These are phyloP conservation scores for Isabelozyma heimii DNA, from an alignment of 805 yeast species.

Conservation along the genomic window DNA sequence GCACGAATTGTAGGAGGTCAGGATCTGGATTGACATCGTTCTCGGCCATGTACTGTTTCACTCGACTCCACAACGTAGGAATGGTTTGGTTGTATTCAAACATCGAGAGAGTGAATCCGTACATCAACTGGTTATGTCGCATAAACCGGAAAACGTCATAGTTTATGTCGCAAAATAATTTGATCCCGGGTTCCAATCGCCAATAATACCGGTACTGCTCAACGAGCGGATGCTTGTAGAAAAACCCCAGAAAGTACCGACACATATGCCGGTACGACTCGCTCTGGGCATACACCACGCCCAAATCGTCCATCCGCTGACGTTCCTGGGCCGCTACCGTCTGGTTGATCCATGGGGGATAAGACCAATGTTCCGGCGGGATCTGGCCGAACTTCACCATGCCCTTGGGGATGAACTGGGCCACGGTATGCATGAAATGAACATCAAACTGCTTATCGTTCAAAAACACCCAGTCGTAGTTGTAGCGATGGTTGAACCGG, in stretches of 20 bases:
- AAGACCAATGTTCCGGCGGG: constrained; percentile 63
- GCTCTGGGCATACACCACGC: constrained; percentile 55
- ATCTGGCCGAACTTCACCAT: constrained; percentile 60
- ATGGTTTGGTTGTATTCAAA: constrained; percentile 64
- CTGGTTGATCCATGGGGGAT: constrained; percentile 62
- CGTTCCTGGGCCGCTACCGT: constrained; percentile 31
- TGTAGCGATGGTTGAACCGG: constrained; percentile 58
- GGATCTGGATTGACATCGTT: constrained; percentile 32
- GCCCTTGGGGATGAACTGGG: constrained; percentile 53
- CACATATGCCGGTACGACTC: constrained; percentile 73
- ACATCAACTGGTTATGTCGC: constrained; percentile 52
- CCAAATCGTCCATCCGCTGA: constrained; percentile 38
- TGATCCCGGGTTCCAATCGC: constrained; percentile 74
- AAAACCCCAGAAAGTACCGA: constrained; percentile 50
- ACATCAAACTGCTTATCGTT: constrained; percentile 65
- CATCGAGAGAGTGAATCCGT: constrained; percentile 67
- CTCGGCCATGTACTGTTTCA: constrained; percentile 41
- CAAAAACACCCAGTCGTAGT: constrained; percentile 78
- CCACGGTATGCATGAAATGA: constrained; percentile 50
- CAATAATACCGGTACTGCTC: constrained; percentile 65
- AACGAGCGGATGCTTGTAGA: constrained; percentile 59
- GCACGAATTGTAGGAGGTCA: constrained; percentile 10
- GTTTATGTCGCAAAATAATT: constrained; percentile 57
- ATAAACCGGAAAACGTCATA: constrained; percentile 62
- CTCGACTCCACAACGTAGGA: constrained; percentile 59